Evolutionary conservation across 2,329 filamentous ascomycete genomes (phyloP).

Genomic region (Fusarium hainanense): DNA sequence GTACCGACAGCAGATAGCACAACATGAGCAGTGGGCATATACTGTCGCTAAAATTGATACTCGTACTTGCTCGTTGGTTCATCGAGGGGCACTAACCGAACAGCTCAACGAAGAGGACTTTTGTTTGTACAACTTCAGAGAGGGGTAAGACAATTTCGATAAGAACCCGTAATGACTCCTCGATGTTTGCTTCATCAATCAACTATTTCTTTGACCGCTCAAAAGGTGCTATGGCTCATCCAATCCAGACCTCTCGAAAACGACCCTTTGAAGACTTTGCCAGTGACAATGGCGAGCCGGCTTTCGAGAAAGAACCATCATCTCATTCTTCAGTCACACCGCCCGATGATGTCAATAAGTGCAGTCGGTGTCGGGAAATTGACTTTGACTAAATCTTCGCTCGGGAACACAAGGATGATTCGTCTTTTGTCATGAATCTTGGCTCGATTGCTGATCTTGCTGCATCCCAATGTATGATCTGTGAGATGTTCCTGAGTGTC

Average conservation of each 20-base stretch:
- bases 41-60: not conserved
- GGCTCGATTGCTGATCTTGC: not conserved
- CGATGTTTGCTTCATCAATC: accelerated
- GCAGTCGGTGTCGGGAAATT: not conserved
- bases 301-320: not conserved
- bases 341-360: not conserved
- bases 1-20: too few species aligned
- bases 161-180: not conserved
- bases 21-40: not conserved
- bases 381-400: not conserved
- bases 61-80: not conserved
- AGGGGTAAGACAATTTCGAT: not conserved
- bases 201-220: not conserved
- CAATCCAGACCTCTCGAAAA: not conserved
- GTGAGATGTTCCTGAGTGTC: not conserved
- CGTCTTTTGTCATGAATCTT: not conserved
- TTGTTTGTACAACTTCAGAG: not conserved
- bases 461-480: not conserved
- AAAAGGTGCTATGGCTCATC: not conserved
- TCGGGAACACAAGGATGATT: not conserved
- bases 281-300: not conserved
- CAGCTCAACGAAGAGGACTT: not conserved
- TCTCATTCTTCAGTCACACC: not conserved
- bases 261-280: not conserved
- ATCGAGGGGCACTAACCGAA: not conserved